A percentile compares a stretch with the other conserved stretches of the same genome.
Conservation (phyloP, 768 basidiomycete species). For the Lactarius psammicola region DNA sequence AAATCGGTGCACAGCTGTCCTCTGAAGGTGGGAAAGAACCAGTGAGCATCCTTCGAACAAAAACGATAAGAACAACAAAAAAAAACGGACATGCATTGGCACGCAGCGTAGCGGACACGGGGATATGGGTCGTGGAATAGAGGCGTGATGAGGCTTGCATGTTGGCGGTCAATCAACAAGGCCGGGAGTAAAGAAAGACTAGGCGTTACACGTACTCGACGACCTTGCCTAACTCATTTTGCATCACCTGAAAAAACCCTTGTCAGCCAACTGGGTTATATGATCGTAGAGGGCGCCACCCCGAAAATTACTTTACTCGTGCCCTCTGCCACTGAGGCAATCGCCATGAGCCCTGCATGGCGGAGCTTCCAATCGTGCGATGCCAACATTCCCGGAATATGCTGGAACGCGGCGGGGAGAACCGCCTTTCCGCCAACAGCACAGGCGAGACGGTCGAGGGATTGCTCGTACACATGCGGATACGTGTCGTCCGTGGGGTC, state of each 20-base stretch:
- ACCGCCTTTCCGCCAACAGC: conserved; percentile 75
- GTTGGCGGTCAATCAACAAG: not conserved
- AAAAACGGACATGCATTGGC: conserved; percentile 72
- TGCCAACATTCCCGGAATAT: conserved; percentile 78
- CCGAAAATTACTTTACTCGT: conserved; percentile 57
- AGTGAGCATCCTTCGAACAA: conserved; percentile 1
- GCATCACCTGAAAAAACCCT: conserved; percentile 55
- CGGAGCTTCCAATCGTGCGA: conserved; percentile 82
- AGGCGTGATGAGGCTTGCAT: conserved; percentile 63
- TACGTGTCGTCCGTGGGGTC: conserved; percentile 63
- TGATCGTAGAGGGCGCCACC: not conserved
- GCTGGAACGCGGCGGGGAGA: conserved; percentile 77
- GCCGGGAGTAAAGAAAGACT: not conserved
- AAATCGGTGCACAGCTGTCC: conserved; percentile 90
- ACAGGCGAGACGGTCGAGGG: conserved; percentile 77
- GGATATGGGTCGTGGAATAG: conserved; percentile 81
- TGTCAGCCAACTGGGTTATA: conserved; percentile 8
- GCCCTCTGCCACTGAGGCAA: conserved; percentile 83
- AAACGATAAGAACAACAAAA: conserved; percentile 2
- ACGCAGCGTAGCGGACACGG: conserved; percentile 69
- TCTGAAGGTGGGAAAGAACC: conserved; percentile 40
- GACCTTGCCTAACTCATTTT: conserved; percentile 77
- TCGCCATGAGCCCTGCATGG: conserved; percentile 85
- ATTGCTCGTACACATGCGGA: conserved; percentile 78
- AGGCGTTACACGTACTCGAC: conserved; percentile 56